phyloP scores from a whole-genome alignment of 2,329 filamentous ascomycete species.

The Alternaria arbusti region DNA sequence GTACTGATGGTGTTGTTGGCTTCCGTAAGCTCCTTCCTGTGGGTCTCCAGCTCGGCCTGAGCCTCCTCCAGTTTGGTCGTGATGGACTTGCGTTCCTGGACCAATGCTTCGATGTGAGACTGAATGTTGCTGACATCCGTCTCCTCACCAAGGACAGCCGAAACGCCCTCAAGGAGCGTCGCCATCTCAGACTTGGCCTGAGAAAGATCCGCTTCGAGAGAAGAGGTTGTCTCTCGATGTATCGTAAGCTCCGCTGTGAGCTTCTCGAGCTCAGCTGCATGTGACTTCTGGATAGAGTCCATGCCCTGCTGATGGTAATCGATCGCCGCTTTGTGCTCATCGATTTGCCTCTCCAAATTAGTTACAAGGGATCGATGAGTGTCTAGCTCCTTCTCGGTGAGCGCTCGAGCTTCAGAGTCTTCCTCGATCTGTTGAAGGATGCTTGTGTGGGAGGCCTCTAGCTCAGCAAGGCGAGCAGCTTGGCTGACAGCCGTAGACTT shows the following conservation, averaged over 20 bases:
- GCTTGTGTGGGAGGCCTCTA: slow-evolving; percentile 74
- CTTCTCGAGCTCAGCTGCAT: slow-evolving; percentile 62
- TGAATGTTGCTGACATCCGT: slow-evolving; percentile 53
- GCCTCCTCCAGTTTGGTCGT: slow-evolving; percentile 51
- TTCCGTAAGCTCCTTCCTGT: slow-evolving; percentile 52
- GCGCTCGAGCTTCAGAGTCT: slow-evolving; percentile 65
- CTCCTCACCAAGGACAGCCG: slow-evolving; percentile 68
- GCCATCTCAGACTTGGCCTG: slow-evolving; percentile 65
- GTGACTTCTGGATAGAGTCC: slow-evolving; percentile 60
- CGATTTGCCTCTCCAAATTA: slow-evolving; percentile 64
- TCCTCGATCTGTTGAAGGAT: slow-evolving; percentile 73
- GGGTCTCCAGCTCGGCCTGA: slow-evolving; percentile 50
- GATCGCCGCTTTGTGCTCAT: slow-evolving; percentile 62
- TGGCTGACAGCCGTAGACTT: slow-evolving; percentile 75
- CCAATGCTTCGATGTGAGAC: slow-evolving; percentile 51
- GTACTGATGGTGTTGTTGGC: slow-evolving; percentile 47
- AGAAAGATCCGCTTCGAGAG: slow-evolving; percentile 63
- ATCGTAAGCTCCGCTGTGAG: slow-evolving; percentile 42
- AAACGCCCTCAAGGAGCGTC: slow-evolving; percentile 69
- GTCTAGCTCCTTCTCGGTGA: slow-evolving; percentile 59
- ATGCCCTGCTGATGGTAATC: slow-evolving; percentile 62
- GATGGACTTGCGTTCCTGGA: slow-evolving; percentile 55
- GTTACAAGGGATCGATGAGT: slow-evolving; percentile 59
- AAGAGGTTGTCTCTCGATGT: slow-evolving; percentile 40
- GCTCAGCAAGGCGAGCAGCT: slow-evolving; percentile 70